These are phyloP conservation scores for Microbotryomycetes sp. DNA, from an alignment of 1,284 basidiomycete genomes.

Conservation along the genomic window DNA sequence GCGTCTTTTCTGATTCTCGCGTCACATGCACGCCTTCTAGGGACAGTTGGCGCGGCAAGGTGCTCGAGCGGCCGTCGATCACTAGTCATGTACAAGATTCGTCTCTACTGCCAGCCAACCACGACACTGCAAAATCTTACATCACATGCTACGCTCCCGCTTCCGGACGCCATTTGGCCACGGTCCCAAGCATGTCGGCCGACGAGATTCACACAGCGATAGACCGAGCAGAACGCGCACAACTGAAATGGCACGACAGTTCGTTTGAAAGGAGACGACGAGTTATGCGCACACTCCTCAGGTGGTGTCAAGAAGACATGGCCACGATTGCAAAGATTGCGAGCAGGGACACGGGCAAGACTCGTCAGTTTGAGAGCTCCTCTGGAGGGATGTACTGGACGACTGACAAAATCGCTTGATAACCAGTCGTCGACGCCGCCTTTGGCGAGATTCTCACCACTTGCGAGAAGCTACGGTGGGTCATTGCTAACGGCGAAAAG, in stretches of 20 bases:
- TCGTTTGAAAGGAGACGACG: conserved; percentile 68
- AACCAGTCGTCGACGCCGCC: conserved; percentile 72
- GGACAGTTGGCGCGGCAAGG: background rate
- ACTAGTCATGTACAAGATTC: conserved; percentile 7
- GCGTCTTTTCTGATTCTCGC: no score
- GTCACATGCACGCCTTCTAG: no score
- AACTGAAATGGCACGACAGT: conserved; percentile 61
- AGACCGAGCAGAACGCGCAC: conserved; percentile 56
- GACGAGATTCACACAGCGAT: conserved; percentile 66
- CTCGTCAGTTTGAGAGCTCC: conserved; percentile 52
- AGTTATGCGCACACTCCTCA: conserved; percentile 73
- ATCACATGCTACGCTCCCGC: conserved; percentile 89
- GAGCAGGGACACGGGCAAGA: conserved; percentile 92
- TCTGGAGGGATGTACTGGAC: background rate
- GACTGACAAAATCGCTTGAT: background rate
- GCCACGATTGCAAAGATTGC: conserved; percentile 80
- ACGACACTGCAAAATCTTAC: conserved; percentile 43
- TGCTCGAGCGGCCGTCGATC: conserved; percentile 12
- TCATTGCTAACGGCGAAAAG: conserved; percentile 71
- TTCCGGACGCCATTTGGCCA: conserved; percentile 68
- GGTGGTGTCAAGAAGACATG: conserved; percentile 84
- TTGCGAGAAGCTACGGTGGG: conserved; percentile 64
- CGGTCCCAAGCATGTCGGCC: conserved; percentile 58
- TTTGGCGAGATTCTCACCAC: conserved; percentile 84
- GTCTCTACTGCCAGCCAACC: conserved; percentile 2